Percentiles rank a stretch among this genome's conserved stretches.
Evolutionary conservation across 208 protist genomes (phyloP).

Genomic region (Phytomonas sp.): DNA sequence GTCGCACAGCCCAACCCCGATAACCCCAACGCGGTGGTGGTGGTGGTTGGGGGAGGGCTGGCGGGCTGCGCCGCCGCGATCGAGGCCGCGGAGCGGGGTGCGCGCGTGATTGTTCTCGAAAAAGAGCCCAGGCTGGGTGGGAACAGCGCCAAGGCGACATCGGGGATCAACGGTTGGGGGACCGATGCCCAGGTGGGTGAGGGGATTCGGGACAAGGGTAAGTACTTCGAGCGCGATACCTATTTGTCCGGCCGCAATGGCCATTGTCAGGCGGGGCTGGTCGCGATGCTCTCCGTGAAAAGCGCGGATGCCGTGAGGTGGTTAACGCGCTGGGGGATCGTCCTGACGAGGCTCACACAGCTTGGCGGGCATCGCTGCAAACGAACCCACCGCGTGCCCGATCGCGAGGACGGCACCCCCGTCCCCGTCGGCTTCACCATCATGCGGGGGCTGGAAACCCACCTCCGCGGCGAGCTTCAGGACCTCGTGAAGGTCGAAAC

Average conservation of each 20-base stretch:
- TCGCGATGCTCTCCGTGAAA: constrained; percentile 75
- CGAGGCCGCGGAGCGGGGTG: constrained; percentile 72
- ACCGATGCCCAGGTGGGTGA: constrained; percentile 78
- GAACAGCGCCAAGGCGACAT: constrained; percentile 95
- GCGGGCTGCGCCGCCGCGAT: constrained; percentile 79
- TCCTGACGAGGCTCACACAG: constrained; percentile 79
- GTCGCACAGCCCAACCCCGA: constrained; percentile 39
- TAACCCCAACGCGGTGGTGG: constrained; percentile 59
- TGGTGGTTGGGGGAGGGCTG: constrained; percentile 84
- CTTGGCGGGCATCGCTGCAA: constrained; percentile 84
- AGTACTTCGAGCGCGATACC: constrained; percentile 82
- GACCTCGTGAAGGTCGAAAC: constrained; percentile 63
- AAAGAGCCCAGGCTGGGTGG: constrained; percentile 87
- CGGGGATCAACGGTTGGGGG: constrained; percentile 92
- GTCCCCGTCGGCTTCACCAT: constrained; percentile 87
- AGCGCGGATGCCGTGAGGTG: constrained; percentile 70
- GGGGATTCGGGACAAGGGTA: constrained; percentile 51
- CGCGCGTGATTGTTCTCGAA: constrained; percentile 86
- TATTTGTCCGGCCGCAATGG: constrained; percentile 56
- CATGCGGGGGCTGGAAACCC: constrained; percentile 70
- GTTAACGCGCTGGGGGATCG: constrained; percentile 70
- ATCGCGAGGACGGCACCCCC: constrained; percentile 63
- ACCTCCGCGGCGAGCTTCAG: constrained; percentile 51
- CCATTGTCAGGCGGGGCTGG: constrained; percentile 63
- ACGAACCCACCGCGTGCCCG: constrained; percentile 80